These are phyloP conservation scores for Gypsophila paniculata DNA, from an alignment of 179 eudicot genomes.

Conservation along the genomic window DNA sequence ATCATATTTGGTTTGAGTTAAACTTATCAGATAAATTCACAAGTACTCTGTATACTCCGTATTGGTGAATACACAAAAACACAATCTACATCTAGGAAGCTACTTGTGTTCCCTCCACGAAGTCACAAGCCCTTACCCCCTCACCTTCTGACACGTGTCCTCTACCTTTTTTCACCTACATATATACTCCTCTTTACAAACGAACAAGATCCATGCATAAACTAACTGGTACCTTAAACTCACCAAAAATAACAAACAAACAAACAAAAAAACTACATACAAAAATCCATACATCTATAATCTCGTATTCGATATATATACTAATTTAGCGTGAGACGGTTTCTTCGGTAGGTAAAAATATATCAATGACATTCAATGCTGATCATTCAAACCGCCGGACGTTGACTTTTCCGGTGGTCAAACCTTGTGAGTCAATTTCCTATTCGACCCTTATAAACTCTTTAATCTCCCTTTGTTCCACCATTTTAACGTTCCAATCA, in stretches of 20 bases:
- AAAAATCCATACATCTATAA: not conserved
- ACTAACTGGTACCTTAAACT: not conserved
- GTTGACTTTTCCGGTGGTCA: constrained; percentile 54
- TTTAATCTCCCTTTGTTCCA: constrained; percentile 34
- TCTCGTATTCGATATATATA: too few relatives aligned
- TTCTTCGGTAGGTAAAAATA: not conserved
- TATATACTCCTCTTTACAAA: constrained; percentile 12
- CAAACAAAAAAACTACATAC: not conserved
- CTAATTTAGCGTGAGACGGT: too few relatives aligned
- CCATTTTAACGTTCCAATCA: constrained; percentile 36
- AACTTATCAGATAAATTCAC: too few relatives aligned
- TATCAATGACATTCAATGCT: constrained; percentile 42
- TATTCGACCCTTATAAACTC: constrained; percentile 48
- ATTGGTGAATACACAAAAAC: too few relatives aligned
- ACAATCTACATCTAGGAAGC: too few relatives aligned
- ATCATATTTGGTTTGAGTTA: too few relatives aligned
- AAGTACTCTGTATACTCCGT: too few relatives aligned
- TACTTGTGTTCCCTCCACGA: constrained; percentile 3
- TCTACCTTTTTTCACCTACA: not conserved
- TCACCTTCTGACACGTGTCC: constrained; percentile 26
- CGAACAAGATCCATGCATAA: not conserved
- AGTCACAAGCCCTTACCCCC: not conserved
- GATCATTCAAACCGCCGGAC: constrained; percentile 59
- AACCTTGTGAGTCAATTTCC: constrained; percentile 37
- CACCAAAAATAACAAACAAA: not conserved